Conservation (phyloP, 2,329 filamentous ascomycete genomes). For the Botrytis porri region DNA sequence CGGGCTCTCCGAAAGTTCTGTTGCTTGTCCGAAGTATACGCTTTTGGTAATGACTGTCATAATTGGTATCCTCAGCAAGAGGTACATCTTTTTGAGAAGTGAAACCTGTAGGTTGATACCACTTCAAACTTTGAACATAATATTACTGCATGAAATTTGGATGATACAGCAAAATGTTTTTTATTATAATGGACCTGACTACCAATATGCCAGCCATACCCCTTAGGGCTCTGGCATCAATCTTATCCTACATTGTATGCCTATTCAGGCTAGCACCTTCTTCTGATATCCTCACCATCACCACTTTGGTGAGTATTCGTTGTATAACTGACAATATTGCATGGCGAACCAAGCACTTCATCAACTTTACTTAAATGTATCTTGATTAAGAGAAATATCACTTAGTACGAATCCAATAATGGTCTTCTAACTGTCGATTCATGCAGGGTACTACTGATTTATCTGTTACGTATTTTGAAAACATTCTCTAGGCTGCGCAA, state of each 20-base stretch:
- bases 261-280: no score
- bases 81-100: no score
- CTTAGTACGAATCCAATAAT: neutral
- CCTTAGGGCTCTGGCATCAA: no score
- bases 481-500: neutral
- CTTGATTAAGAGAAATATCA: neutral
- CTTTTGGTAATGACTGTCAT: neutral
- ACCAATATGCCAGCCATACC: no score
- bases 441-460: neutral
- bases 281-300: no score
- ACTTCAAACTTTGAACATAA: neutral
- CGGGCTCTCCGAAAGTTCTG: neutral
- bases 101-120: neutral
- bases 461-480: neutral
- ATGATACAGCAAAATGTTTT: no score
- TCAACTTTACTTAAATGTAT: neutral
- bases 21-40: neutral
- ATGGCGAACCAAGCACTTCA: no score
- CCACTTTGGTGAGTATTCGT: no score
- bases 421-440: neutral
- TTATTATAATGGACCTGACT: no score
- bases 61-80: neutral
- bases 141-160: neutral
- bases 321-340: no score
- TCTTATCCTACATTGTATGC: no score